Base-by-base conservation (phyloP, 257 asterid genomes). In the Penstemon newberryi region DNA sequence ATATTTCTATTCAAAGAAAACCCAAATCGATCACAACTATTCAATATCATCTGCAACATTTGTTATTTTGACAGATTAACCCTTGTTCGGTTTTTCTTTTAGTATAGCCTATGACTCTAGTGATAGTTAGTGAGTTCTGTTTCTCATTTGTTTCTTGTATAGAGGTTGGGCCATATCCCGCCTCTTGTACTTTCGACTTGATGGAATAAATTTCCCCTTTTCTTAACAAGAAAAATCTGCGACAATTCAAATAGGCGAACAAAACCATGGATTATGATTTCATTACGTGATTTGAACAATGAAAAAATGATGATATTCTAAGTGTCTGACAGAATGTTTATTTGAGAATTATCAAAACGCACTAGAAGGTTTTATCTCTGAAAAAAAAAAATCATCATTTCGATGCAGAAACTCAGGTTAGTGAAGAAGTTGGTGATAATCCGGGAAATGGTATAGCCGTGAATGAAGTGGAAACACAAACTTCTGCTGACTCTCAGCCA, bases 351-450 rank as follows among this genome's bases (percentile, higher is more conserved):
- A 38, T 55, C 44, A 25, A 5, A 60, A 60, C 51, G 54, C 13
- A 64, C n/a, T 8, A 19, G 5, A 67, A 72, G 38, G 12, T 40
- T 38, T 60, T 46, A 45, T 41, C 8, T 67, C 54, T 45, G 56
- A 45, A n/a, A 52, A 60, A 56, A 25, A 52, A 69, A 67, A 36
- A 45, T 73, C 60, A 65, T 58, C 44, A 64, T 59, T 43, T 67
- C 50, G 64, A 15, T 76, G 66, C 84, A 86, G 92, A 73, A 70
- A 73, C 65, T 75, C 77, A 58, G 66, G 74, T 55, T 47, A 13
- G 39, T 33, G 85, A 43, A 71, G 80, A 67, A 58, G 63, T 59
- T 44, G 42, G 56, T 25, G 84, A 69, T 15, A 15, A 15, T 15
- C 18, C 18, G 49, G 78, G 62, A 39, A 72, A 52, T 5, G 66